These are phyloP conservation scores for Podaxis mareebaensis DNA, from an alignment of 768 basidiomycete genomes.

Conservation along the genomic window DNA sequence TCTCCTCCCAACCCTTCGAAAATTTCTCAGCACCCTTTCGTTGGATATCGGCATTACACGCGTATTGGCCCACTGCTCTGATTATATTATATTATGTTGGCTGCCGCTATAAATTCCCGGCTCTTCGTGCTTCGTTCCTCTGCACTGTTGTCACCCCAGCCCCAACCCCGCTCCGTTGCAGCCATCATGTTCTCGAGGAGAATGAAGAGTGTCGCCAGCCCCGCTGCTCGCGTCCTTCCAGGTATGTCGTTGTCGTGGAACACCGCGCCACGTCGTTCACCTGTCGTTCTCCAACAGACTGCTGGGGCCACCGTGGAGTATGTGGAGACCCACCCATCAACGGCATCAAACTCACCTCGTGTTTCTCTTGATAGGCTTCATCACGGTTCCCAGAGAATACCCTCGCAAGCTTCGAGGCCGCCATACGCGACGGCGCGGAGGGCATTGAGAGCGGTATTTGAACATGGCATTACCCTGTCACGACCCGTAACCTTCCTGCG, in stretches of 20 bases:
- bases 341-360: not conserved
- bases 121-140: not conserved
- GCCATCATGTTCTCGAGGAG: constrained; percentile 5
- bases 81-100: not conserved
- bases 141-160: not conserved
- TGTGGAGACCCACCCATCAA: constrained; percentile 17
- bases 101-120: constrained; percentile 10
- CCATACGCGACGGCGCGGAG: constrained; percentile 93
- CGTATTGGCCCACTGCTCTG: not conserved
- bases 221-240: constrained; percentile 26
- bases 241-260: constrained; percentile 24
- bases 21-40: constrained; percentile 10
- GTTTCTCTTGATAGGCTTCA: constrained; percentile 60
- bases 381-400: constrained; percentile 92
- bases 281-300: constrained; percentile 45
- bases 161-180: not conserved
- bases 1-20: not conserved
- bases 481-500: constrained; percentile 59
- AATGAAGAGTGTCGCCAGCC: not conserved
- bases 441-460: constrained; percentile 96
- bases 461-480: constrained; percentile 33
- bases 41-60: not conserved
- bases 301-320: constrained; percentile 62
- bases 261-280: constrained; percentile 1
- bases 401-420: constrained; percentile 91